phyloP scores from a whole-genome alignment of 2,329 filamentous ascomycete species.

The Fusarium piperis region DNA sequence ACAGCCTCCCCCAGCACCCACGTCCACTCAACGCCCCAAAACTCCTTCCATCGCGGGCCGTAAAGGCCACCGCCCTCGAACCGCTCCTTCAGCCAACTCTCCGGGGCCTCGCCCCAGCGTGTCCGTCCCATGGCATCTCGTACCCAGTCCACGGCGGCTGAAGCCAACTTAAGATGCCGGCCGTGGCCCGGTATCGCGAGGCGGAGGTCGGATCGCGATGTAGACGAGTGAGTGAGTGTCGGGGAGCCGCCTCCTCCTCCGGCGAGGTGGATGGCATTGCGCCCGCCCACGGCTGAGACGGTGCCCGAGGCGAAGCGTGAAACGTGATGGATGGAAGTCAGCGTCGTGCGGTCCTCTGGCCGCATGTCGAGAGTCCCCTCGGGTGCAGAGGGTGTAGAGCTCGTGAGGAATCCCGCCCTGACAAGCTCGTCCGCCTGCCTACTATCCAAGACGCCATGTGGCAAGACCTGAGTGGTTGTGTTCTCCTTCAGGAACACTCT shows the following conservation, averaged over 20 bases:
- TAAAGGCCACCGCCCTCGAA: constrained; percentile 72
- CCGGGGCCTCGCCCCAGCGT: constrained; percentile 70
- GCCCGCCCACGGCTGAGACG: constrained; percentile 73
- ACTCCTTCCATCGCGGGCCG: constrained; percentile 68
- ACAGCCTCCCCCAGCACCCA: constrained; percentile 78
- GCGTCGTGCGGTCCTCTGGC: constrained; percentile 63
- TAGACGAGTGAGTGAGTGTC: constrained; percentile 40
- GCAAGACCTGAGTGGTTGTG: constrained; percentile 52
- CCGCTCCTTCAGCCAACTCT: constrained; percentile 69
- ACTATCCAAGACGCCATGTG: constrained; percentile 48
- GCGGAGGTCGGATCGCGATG: constrained; percentile 50
- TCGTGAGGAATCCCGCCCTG: constrained; percentile 73
- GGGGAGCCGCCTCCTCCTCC: constrained; percentile 63
- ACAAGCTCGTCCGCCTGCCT: constrained; percentile 68
- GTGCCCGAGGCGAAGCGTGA: constrained; percentile 74
- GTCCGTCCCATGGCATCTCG: constrained; percentile 66
- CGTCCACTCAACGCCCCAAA: constrained; percentile 74
- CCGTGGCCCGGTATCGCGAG: constrained; percentile 75
- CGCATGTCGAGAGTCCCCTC: constrained; percentile 55
- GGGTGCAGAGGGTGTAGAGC: constrained; percentile 44
- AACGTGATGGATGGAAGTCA: constrained; percentile 70
- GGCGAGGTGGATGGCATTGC: constrained; percentile 69
- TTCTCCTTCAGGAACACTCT: constrained; percentile 60
- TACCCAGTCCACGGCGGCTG: constrained; percentile 70
- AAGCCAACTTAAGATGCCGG: constrained; percentile 71